These are phyloP conservation scores for Dactylellina parvicollis DNA, from an alignment of 2,329 filamentous ascomycete genomes.

Conservation along the genomic window DNA sequence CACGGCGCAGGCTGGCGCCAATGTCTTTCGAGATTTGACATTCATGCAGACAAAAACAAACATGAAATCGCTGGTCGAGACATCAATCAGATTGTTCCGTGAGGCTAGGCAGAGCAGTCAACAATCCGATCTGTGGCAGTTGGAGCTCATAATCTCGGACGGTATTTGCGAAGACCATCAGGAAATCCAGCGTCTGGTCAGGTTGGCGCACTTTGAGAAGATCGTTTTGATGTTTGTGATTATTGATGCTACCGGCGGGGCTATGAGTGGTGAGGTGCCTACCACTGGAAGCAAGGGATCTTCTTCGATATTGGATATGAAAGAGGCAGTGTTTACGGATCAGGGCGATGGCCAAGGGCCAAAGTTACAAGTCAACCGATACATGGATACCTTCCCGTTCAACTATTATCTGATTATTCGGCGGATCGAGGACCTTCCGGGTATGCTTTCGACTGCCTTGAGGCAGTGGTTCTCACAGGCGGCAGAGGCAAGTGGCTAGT, in stretches of 20 bases:
- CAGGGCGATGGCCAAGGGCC: conserved; percentile 70
- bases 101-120: conserved; percentile 71
- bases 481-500: conserved; percentile 61
- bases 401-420: conserved; percentile 95
- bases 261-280: conserved; percentile 61
- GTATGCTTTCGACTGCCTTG: conserved; percentile 84
- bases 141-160: conserved; percentile 91
- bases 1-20: conserved; percentile 80
- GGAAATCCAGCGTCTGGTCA: conserved; percentile 79
- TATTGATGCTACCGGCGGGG: conserved; percentile 73
- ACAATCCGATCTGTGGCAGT: conserved; percentile 85
- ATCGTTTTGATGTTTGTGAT: conserved; percentile 99
- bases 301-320: conserved; percentile 80
- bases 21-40: conserved; percentile 82
- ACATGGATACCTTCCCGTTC: conserved; percentile 96
- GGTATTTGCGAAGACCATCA: conserved; percentile 92
- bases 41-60: conserved; percentile 89
- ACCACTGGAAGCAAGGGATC: conserved; percentile 8
- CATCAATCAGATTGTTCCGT: conserved; percentile 79
- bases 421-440: conserved; percentile 88
- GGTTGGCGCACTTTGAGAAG: conserved; percentile 87
- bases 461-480: conserved; percentile 86
- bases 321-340: conserved; percentile 82
- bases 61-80: conserved; percentile 80
- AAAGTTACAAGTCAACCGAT: conserved; percentile 82